Evolutionary conservation across 768 basidiomycete genomes (phyloP), one percentile per base, ranked within the genome.

Genomic region (Wakefieldia striispora): DNA sequence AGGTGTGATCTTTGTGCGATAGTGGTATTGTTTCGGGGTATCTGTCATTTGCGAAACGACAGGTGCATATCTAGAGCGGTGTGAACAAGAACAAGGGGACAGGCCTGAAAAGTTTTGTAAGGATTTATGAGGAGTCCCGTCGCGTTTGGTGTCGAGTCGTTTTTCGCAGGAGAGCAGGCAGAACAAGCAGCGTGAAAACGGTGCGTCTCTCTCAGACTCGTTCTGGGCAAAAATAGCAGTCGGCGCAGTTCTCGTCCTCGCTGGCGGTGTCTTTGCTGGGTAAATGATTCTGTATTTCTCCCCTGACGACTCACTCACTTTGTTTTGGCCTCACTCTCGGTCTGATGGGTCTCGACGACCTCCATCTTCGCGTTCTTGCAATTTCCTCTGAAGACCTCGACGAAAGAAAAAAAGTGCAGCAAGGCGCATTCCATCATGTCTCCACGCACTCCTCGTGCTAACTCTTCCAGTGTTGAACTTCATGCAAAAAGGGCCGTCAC

Each of bases 1-100:
- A 0, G 97, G 97, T 0, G 97, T 97, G 45, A 99, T 84, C 71
- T 99, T 99, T 2, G 97, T 99, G 27, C 95, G 83, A 66, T 99
- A 99, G 44, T 78, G 81, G 65, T 95, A 97, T 46, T 95, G 83
- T 42, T 90, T 74, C 0, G 95, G 97, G 0, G 91, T 93, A n/a
- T 82, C 79, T 7, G 93, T 83, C 0, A 94, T 97, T 0, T 83
- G 69, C 34, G 78, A 76, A 17, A 93, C 82, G 0, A 66, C 45
- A 8, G 95, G 94, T 2, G 68, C 0, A 97, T 73, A 23, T 75
- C 88, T 49, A 17, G 13, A 13, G 16, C 19, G 12, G 36, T 24
- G 24, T 29, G 40, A 43, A 39, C 14, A 44, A 38, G 64, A 29
- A 69, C 20, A 49, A 79, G 79, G 8, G 4, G n/a, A 9, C 54